Percentiles rank a stretch among this genome's conserved stretches.
These are phyloP conservation scores for Calocybe cyanea DNA, from an alignment of 768 basidiomycete species.

Conservation along the genomic window DNA sequence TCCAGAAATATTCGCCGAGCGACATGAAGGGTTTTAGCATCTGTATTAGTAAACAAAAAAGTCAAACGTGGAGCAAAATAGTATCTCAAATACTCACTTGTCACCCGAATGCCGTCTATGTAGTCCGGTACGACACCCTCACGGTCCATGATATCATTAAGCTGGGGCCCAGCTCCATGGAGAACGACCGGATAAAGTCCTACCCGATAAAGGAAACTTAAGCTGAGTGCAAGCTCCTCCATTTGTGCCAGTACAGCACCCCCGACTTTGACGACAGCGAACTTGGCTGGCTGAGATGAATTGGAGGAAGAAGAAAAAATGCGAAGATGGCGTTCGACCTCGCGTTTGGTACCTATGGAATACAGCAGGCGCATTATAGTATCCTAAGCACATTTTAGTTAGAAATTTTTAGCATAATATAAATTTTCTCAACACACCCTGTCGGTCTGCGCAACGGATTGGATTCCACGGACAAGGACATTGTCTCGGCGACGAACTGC, in stretches of 20 bases:
- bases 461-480: slow-evolving; percentile 40
- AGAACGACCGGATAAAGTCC: slow-evolving; percentile 97
- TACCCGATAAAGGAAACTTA: slow-evolving; percentile 95
- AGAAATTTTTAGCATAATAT: background rate
- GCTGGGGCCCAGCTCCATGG: slow-evolving; percentile 93
- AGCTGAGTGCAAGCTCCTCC: slow-evolving; percentile 89
- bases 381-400: slow-evolving; percentile 52
- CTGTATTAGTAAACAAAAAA: slow-evolving; percentile 34
- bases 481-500: slow-evolving; percentile 34
- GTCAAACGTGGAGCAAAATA: background rate
- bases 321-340: slow-evolving; percentile 96
- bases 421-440: slow-evolving; percentile 52
- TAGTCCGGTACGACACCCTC: slow-evolving; percentile 96
- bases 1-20: slow-evolving; percentile 96
- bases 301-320: slow-evolving; percentile 96
- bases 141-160: slow-evolving; percentile 89
- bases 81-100: slow-evolving; percentile 51
- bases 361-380: slow-evolving; percentile 96
- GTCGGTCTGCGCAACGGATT: slow-evolving; percentile 71
- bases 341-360: slow-evolving; percentile 94
- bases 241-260: slow-evolving; percentile 92
- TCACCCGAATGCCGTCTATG: slow-evolving; percentile 96
- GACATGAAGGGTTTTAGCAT: slow-evolving; percentile 90
- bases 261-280: slow-evolving; percentile 97
- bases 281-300: slow-evolving; percentile 86